These are phyloP conservation scores for Solanum corneliomulleri DNA, from an alignment of 257 asterid species.

Conservation along the genomic window DNA sequence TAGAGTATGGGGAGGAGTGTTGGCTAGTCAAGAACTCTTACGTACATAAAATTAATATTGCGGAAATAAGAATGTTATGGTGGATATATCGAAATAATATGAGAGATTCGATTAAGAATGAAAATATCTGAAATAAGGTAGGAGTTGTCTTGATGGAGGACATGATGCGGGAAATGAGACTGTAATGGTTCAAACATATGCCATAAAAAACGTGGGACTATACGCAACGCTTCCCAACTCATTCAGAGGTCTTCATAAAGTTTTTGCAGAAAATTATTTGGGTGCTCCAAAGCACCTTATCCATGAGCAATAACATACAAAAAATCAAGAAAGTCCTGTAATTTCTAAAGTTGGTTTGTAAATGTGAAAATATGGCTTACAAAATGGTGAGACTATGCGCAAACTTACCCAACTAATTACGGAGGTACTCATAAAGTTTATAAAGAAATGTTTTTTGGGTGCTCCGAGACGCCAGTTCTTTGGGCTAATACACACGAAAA, in stretches of 20 bases:
- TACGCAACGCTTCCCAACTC: no score
- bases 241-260: no score
- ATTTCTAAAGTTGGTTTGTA: no score
- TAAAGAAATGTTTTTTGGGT: no score
- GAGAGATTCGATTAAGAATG: not conserved
- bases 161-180: not conserved
- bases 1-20: not conserved
- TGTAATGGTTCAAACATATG: not conserved
- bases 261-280: no score
- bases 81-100: not conserved
- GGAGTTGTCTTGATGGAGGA: not conserved
- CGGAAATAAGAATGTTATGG: not conserved
- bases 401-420: not conserved
- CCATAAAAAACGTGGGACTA: no score
- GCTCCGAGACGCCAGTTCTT: no score
- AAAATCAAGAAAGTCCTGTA: no score
- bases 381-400: no score
- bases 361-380: not conserved
- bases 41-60: not conserved
- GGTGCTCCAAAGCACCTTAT: no score
- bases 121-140: not conserved
- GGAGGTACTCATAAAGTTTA: not conserved
- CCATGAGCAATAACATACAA: no score
- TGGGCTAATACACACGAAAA: no score
- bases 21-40: not conserved